Percentiles rank a stretch among this genome's conserved stretches.
These are phyloP conservation scores for Macrolepiota dolichaula DNA, from an alignment of 768 basidiomycete species.

Conservation along the genomic window DNA sequence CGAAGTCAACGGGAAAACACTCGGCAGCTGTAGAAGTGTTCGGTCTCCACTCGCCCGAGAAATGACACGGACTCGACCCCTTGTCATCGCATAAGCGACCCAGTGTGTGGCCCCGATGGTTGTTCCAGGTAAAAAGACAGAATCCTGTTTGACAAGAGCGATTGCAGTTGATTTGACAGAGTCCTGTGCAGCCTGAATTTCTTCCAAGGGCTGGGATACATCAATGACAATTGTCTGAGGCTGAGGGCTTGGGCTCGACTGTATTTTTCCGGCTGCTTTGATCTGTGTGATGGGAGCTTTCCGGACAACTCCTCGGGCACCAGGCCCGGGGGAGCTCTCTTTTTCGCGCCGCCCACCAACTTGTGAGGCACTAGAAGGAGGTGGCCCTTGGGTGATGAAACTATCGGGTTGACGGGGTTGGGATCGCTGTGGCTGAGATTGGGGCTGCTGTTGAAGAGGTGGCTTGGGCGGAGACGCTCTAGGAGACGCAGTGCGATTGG, in stretches of 20 bases:
- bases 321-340: constrained; percentile 66
- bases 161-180: constrained; percentile 87
- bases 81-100: constrained; percentile 92
- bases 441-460: constrained; percentile 39
- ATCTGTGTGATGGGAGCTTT: constrained; percentile 34
- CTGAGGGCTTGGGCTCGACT: constrained; percentile 62
- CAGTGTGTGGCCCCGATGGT: constrained; percentile 90
- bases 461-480: constrained; percentile 65
- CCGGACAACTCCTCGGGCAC: constrained; percentile 27
- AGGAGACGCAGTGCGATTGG: constrained; percentile 50
- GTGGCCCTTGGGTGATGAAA: constrained; percentile 11
- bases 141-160: constrained; percentile 82
- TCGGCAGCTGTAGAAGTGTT: constrained; percentile 74
- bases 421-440: constrained; percentile 33
- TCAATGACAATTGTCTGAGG: constrained; percentile 72
- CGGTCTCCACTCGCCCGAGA: constrained; percentile 87
- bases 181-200: constrained; percentile 73
- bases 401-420: constrained; percentile 18
- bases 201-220: constrained; percentile 67
- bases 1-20: constrained; percentile 55
- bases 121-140: constrained; percentile 79
- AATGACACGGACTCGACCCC: constrained; percentile 85
- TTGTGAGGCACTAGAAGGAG: not conserved
- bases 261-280: constrained; percentile 44
- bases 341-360: constrained; percentile 49